Evolutionary conservation across 345 rosid genomes (phyloP), one percentile per base, ranked within the genome.

Genomic region (Sapria himalayana): DNA sequence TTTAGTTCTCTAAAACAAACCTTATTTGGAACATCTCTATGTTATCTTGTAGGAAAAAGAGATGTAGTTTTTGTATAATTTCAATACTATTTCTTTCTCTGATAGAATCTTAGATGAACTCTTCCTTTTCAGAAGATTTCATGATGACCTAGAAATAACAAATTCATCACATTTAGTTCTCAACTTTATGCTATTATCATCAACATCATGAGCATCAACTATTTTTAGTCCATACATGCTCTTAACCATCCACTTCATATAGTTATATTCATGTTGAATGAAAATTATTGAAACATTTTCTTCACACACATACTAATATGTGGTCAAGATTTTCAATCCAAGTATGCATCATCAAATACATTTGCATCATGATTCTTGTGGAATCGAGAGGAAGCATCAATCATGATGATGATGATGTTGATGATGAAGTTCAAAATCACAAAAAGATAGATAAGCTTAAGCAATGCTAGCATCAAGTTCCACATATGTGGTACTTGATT

Each of bases 391-490:
- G 80, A 58, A 20, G 71, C 74, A 34, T 43, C 65, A 22, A 82
- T 66, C 15, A 48, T 49, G 43, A 70, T 57, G 64, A 78, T 74
- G n/a, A n/a, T n/a, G n/a, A n/a, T n/a, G n/a, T n/a, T n/a, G n/a
- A n/a, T n/a, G 39, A 81, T 74, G 36, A 42, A 55, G 40, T 78
- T 74, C 48, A 62, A 38, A 40, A 64, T 6, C 37, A 71, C 21
- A 41, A 61, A 74, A 7, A 66, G 61, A 54, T 64, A 72, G 12
- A 72, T 79, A 3, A 81, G 94, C 41, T 45, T 64, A 21, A 68
- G 66, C 82, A 73, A 78, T 2, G 72, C 45, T 16, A 48, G 14
- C 5, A 73, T 17, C 0, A 67, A 72, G 47, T 50, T 46, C 73
- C 69, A 65, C 1, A 66, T 1, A 2, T 31, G 29, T 2, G 76